These are phyloP conservation scores for Metschnikowia arizonensis DNA, from an alignment of 805 yeast species.

Conservation along the genomic window DNA sequence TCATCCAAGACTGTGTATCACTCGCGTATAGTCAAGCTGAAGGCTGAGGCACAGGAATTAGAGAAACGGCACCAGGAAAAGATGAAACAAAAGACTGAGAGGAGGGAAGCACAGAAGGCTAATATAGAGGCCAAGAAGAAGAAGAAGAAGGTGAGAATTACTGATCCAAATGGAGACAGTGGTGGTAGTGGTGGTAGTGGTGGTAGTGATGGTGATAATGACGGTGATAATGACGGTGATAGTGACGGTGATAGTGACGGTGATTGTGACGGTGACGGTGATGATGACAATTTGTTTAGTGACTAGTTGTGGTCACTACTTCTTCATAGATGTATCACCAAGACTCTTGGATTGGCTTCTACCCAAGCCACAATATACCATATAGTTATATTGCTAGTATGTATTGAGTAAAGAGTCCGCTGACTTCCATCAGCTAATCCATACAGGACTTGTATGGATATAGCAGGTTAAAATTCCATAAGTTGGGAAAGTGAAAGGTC, in stretches of 20 bases:
- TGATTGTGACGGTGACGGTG: conserved; percentile 47
- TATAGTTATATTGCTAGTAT: too few relatives aligned
- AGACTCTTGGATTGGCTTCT: too few relatives aligned
- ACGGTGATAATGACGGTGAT: conserved; percentile 23
- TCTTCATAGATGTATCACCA: too few relatives aligned
- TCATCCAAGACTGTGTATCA: conserved; percentile 87
- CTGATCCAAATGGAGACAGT: too few relatives aligned
- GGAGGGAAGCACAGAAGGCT: conserved; percentile 74
- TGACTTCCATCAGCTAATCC: too few relatives aligned
- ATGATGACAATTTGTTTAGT: conserved; percentile 45
- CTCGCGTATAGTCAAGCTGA: conserved; percentile 59
- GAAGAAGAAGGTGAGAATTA: conserved; percentile 58
- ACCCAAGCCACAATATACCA: too few relatives aligned
- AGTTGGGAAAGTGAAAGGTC: too few relatives aligned
- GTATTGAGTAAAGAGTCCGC: too few relatives aligned
- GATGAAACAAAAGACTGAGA: conserved; percentile 58
- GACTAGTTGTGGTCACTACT: too few relatives aligned
- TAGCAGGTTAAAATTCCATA: too few relatives aligned
- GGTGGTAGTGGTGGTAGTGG: neutral
- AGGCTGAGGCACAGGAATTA: conserved; percentile 53
- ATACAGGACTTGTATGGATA: too few relatives aligned
- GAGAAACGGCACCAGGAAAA: conserved; percentile 65
- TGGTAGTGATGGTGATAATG: conserved; percentile 17
- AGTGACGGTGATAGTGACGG: conserved; percentile 9
- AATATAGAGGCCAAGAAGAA: conserved; percentile 74